Conservation (phyloP, 805 yeast species). For the Monosporozyma solicola region DNA sequence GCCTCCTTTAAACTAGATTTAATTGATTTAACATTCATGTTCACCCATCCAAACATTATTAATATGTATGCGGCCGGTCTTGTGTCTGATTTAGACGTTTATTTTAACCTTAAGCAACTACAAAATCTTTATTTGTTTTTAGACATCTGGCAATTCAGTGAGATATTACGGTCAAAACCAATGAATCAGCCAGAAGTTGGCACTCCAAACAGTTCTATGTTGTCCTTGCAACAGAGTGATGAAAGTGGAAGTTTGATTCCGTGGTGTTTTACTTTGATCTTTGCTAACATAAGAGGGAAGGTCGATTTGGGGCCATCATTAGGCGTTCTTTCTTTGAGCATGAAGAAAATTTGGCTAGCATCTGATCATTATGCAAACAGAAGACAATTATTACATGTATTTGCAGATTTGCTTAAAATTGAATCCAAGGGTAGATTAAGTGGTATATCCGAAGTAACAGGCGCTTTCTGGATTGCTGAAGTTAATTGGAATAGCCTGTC, state of each 20-base stretch:
- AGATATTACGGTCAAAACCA: slow-evolving; percentile 19
- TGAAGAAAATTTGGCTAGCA: slow-evolving; percentile 60
- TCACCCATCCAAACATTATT: slow-evolving; percentile 35
- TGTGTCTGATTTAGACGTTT: slow-evolving; percentile 48
- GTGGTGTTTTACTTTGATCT: slow-evolving; percentile 54
- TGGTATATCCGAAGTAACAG: slow-evolving; percentile 47
- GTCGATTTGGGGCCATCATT: slow-evolving; percentile 80
- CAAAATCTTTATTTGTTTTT: slow-evolving; percentile 78
- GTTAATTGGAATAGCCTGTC: slow-evolving; percentile 58
- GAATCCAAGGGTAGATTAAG: slow-evolving; percentile 71
- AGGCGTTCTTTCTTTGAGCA: slow-evolving; percentile 49
- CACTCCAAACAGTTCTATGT: background rate
- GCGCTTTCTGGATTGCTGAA: slow-evolving; percentile 50
- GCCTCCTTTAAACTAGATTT: slow-evolving; percentile 50
- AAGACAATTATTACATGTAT: slow-evolving; percentile 62
- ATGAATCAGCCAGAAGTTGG: slow-evolving; percentile 2
- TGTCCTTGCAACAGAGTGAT: background rate
- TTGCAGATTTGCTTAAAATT: slow-evolving; percentile 44
- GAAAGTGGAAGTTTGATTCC: slow-evolving; percentile 43
- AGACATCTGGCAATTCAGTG: slow-evolving; percentile 70
- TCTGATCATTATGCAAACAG: slow-evolving; percentile 57
- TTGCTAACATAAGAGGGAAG: slow-evolving; percentile 43
- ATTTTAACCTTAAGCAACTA: slow-evolving; percentile 70
- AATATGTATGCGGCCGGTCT: slow-evolving; percentile 43
- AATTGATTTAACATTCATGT: slow-evolving; percentile 39